phyloP scores from a whole-genome alignment of 2,329 filamentous ascomycete genomes.

The Apiospora rasikravindrae region DNA sequence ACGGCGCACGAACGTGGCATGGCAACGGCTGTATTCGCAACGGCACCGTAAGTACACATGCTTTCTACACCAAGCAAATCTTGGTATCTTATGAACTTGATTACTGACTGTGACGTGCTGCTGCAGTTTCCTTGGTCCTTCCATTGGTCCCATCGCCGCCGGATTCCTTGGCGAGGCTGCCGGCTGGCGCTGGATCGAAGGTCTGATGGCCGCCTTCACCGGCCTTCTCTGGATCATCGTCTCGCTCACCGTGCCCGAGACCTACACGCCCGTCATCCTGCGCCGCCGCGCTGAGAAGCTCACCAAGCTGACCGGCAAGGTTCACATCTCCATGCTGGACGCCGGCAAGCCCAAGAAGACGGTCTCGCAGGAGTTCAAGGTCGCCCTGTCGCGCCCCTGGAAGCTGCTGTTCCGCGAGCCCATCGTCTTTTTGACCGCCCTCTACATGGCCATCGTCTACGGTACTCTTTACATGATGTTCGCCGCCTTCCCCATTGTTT shows the following conservation, averaged over 20 bases:
- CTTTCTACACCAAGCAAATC: neutral
- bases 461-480: conserved; percentile 65
- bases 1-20: conserved; percentile 53
- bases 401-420: conserved; percentile 72
- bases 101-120: conserved; percentile 40
- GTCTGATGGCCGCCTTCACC: conserved; percentile 68
- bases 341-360: conserved; percentile 48
- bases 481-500: conserved; percentile 69
- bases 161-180: conserved; percentile 68
- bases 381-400: conserved; percentile 68
- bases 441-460: conserved; percentile 70
- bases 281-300: conserved; percentile 58
- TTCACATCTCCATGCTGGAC: conserved; percentile 60
- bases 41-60: conserved; percentile 36
- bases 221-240: conserved; percentile 63
- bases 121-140: conserved; percentile 65
- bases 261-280: conserved; percentile 64
- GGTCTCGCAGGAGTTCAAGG: conserved; percentile 58
- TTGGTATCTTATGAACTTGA: neutral
- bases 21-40: conserved; percentile 68
- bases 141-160: conserved; percentile 66
- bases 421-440: conserved; percentile 67
- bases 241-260: conserved; percentile 60
- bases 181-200: conserved; percentile 75
- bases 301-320: conserved; percentile 57